Conservation (phyloP, 1,284 basidiomycete species). For the Cerioporus squamosus region DNA sequence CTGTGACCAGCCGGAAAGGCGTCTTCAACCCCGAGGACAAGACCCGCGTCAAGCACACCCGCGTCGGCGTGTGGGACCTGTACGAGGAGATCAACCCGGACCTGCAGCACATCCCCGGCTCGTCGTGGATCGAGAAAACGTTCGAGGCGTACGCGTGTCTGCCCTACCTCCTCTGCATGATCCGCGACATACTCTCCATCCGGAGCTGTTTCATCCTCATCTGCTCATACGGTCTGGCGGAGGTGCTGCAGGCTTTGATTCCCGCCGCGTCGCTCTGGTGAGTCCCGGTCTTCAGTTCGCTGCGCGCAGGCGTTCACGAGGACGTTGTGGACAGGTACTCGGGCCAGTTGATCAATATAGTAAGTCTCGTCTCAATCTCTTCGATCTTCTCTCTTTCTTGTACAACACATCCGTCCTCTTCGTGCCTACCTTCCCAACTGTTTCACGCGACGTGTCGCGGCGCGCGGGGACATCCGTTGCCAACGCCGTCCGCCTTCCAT, state of each 20-base stretch:
- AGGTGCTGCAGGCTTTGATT: conserved; percentile 52
- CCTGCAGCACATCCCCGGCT: conserved; percentile 43
- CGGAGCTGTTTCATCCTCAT: conserved; percentile 55
- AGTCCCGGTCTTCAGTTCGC: background rate
- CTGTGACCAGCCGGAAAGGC: conserved; percentile 34
- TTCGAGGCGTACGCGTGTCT: conserved; percentile 52
- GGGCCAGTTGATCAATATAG: conserved; percentile 67
- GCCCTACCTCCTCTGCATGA: conserved; percentile 69
- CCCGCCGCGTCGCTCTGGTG: conserved; percentile 71
- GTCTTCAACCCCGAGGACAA: conserved; percentile 60
- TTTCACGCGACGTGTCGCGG: no score
- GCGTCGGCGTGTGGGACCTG: conserved; percentile 74
- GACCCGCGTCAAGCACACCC: conserved; percentile 59
- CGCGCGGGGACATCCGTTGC: no score
- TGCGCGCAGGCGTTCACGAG: background rate
- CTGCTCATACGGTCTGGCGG: conserved; percentile 48
- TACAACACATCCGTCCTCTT: background rate
- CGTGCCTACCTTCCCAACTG: no score
- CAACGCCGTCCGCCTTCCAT: no score
- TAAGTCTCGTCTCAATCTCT: conserved; percentile 39
- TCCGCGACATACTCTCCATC: conserved; percentile 63
- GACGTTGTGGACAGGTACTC: conserved; percentile 55
- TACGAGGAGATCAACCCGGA: conserved; percentile 60
- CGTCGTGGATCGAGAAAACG: conserved; percentile 50
- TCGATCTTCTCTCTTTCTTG: background rate